These are phyloP conservation scores for Rhodotorula sp. DNA, from an alignment of 1,284 basidiomycete genomes.

Conservation along the genomic window DNA sequence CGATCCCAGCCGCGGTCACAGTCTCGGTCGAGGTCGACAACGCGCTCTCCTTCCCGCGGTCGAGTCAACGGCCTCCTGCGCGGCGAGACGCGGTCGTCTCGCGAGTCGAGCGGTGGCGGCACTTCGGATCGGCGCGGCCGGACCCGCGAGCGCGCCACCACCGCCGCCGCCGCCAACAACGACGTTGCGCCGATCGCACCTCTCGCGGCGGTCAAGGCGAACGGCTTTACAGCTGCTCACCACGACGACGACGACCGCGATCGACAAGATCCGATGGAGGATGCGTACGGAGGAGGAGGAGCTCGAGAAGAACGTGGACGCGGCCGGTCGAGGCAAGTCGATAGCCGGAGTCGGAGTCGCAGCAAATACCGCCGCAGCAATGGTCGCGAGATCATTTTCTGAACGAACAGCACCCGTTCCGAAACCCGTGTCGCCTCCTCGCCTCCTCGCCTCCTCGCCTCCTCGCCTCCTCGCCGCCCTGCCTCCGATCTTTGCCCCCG, in stretches of 20 bases:
- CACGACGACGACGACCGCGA: slow-evolving; percentile 13
- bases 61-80: background rate
- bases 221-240: background rate
- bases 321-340: background rate
- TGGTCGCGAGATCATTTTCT: slow-evolving; percentile 14
- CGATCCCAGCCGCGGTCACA: background rate
- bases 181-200: background rate
- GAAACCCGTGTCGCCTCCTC: too few relatives aligned
- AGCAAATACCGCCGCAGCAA: slow-evolving; percentile 6
- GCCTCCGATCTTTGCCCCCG: too few relatives aligned
- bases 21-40: slow-evolving; percentile 14
- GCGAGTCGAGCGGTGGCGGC: slow-evolving; percentile 2
- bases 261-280: background rate
- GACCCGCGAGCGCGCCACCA: slow-evolving; percentile 9
- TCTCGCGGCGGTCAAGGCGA: too few relatives aligned
- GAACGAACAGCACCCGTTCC: background rate
- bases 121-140: slow-evolving; percentile 5
- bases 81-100: background rate
- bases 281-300: background rate
- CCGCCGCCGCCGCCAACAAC: background rate
- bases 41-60: background rate
- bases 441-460: too few relatives aligned
- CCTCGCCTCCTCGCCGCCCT: too few relatives aligned
- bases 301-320: slow-evolving; percentile 19
- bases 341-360: slow-evolving; percentile 18